phyloP scores from a whole-genome alignment of 441 rosid species.

The Sinapis alba region DNA sequence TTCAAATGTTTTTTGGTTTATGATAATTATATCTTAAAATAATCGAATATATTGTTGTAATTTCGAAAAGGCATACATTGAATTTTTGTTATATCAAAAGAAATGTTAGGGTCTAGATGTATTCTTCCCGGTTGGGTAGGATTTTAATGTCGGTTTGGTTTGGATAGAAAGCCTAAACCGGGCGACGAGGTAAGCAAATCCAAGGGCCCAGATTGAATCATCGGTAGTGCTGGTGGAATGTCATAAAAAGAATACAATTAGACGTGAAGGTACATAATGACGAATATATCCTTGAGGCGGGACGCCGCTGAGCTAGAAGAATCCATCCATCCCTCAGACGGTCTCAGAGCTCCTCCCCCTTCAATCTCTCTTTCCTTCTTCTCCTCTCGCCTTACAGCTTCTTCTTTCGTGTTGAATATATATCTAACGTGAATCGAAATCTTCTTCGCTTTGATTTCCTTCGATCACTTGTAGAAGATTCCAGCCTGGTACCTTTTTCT shows the following conservation, averaged over 20 bases:
- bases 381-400: conserved; percentile 13
- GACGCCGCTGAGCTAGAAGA: conserved; percentile 16
- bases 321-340: neutral
- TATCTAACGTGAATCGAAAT: conserved; percentile 11
- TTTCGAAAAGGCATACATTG: neutral
- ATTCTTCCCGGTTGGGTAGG: neutral
- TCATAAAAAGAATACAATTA: neutral
- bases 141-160: neutral
- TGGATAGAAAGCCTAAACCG: neutral
- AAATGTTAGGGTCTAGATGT: neutral
- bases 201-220: conserved; percentile 28
- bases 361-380: conserved; percentile 22
- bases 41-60: neutral
- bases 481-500: conserved; percentile 26
- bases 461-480: conserved; percentile 3
- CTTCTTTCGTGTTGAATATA: neutral
- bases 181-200: conserved; percentile 36
- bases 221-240: conserved; percentile 30
- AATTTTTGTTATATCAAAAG: neutral
- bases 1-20: neutral
- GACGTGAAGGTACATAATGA: conserved; percentile 30
- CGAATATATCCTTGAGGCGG: conserved; percentile 40
- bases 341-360: neutral
- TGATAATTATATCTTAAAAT: neutral
- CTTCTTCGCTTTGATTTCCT: neutral